Evolutionary conservation across 257 asterid species (phyloP).

Genomic region (Primulina eburnea): DNA sequence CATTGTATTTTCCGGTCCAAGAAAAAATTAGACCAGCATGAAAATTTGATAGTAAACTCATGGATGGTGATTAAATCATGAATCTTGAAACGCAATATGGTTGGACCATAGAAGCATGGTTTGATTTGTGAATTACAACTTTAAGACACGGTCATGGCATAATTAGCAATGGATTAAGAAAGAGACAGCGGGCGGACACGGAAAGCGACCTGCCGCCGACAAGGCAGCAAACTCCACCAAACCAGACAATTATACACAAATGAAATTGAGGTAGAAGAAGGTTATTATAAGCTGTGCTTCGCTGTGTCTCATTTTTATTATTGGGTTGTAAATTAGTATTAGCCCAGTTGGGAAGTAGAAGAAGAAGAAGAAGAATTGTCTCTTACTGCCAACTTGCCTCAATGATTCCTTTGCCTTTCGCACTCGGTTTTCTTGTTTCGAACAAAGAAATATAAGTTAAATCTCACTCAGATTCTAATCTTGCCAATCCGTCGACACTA

Average conservation of each 20-base stretch:
- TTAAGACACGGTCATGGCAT: conserved; percentile 18
- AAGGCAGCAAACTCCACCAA: conserved; percentile 38
- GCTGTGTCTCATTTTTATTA: neutral
- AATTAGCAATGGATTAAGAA: conserved; percentile 22
- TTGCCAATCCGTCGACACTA: too few species aligned
- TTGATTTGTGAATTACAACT: neutral
- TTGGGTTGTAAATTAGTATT: neutral
- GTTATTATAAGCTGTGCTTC: neutral
- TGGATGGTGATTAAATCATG: conserved; percentile 17
- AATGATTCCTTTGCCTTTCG: too few species aligned
- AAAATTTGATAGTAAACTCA: conserved; percentile 4
- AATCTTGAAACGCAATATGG: neutral
- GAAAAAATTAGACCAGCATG: neutral
- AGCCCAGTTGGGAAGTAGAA: too few species aligned
- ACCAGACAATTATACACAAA: conserved; percentile 3
- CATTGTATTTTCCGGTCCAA: conserved; percentile 13
- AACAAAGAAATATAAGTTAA: too few species aligned
- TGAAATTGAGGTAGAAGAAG: neutral
- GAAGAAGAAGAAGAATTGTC: neutral
- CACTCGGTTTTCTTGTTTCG: too few species aligned
- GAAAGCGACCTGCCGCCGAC: conserved; percentile 71
- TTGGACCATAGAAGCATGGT: neutral
- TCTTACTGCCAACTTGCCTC: neutral
- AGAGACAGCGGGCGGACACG: conserved; percentile 45
- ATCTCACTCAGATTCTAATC: too few species aligned